These are phyloP conservation scores for Aschersonia sp. DNA, from an alignment of 2,329 filamentous ascomycete species.

Conservation along the genomic window DNA sequence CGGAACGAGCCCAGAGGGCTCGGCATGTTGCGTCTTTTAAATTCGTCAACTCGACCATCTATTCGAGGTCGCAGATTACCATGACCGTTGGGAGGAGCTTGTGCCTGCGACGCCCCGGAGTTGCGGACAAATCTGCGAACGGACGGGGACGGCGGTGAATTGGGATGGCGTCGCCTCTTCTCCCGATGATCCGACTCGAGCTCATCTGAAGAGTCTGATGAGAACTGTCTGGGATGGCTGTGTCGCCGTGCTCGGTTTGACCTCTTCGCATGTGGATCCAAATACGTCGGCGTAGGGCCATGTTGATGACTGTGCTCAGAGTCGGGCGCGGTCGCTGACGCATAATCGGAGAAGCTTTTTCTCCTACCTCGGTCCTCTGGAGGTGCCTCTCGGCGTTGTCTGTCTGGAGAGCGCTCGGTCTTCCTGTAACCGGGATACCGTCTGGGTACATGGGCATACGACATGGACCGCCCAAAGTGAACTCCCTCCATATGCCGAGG, in stretches of 20 bases:
- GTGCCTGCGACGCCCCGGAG: slow-evolving; percentile 12
- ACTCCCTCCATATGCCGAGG: slow-evolving; percentile 15
- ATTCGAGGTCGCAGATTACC: slow-evolving; percentile 15
- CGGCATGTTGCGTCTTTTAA: slow-evolving; percentile 18
- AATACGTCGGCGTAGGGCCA: slow-evolving; percentile 14
- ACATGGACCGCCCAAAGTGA: slow-evolving; percentile 19
- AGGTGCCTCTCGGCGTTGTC: slow-evolving; percentile 20
- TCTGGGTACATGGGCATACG: slow-evolving; percentile 26
- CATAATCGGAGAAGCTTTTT: slow-evolving; percentile 37
- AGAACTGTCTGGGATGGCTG: slow-evolving; percentile 31
- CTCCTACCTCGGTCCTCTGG: slow-evolving; percentile 27
- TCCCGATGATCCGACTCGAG: slow-evolving; percentile 12
- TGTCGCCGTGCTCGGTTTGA: slow-evolving; percentile 25
- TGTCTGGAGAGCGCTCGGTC: slow-evolving; percentile 19
- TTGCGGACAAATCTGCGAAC: slow-evolving; percentile 20
- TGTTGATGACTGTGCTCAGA: slow-evolving; percentile 12
- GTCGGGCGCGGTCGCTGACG: slow-evolving; percentile 20
- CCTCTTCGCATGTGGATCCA: slow-evolving; percentile 19
- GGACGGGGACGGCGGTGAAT: slow-evolving; percentile 14
- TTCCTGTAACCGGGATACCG: slow-evolving; percentile 17
- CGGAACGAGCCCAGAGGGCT: slow-evolving; percentile 24
- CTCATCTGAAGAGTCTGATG: slow-evolving; percentile 26
- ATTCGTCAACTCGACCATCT: slow-evolving; percentile 20
- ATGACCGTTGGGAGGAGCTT: slow-evolving; percentile 10
- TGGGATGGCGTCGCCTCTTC: slow-evolving; percentile 12